Conservation (phyloP, 306 rosid species). For the Alnus glutinosa region DNA sequence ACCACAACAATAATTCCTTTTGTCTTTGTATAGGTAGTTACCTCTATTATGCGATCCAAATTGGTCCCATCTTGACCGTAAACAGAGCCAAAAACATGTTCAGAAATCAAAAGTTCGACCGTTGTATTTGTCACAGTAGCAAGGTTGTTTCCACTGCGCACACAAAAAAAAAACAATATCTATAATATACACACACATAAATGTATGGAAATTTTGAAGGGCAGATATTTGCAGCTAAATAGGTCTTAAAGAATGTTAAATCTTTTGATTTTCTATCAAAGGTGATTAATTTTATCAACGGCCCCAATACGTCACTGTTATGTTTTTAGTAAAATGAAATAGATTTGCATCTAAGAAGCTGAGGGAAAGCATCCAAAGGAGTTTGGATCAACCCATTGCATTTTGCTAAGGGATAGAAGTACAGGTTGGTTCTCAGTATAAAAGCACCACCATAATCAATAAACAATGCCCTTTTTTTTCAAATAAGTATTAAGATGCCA, state of each 20-base stretch:
- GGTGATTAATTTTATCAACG: background rate
- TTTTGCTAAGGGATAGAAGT: background rate
- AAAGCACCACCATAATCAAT: background rate
- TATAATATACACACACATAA: too few species aligned
- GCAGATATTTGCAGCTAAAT: constrained; percentile 15
- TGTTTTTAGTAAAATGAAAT: background rate
- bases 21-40: constrained; percentile 24
- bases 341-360: background rate
- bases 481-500: background rate
- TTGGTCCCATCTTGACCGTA: constrained; percentile 67
- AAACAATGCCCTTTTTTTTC: background rate
- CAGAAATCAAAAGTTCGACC: constrained; percentile 54
- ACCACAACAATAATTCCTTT: constrained; percentile 2
- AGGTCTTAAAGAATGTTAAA: constrained; percentile 1
- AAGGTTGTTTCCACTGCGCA: constrained; percentile 43
- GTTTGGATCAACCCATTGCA: background rate
- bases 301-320: background rate
- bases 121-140: constrained; percentile 66
- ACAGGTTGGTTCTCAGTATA: background rate
- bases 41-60: constrained; percentile 59
- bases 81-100: constrained; percentile 54
- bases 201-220: constrained; percentile 2
- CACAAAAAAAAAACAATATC: background rate
- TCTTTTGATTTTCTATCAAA: constrained; percentile 17
- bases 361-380: background rate